Conservation (phyloP, 2,329 filamentous ascomycete genomes). For the Pseudogymnoascus sp. region DNA sequence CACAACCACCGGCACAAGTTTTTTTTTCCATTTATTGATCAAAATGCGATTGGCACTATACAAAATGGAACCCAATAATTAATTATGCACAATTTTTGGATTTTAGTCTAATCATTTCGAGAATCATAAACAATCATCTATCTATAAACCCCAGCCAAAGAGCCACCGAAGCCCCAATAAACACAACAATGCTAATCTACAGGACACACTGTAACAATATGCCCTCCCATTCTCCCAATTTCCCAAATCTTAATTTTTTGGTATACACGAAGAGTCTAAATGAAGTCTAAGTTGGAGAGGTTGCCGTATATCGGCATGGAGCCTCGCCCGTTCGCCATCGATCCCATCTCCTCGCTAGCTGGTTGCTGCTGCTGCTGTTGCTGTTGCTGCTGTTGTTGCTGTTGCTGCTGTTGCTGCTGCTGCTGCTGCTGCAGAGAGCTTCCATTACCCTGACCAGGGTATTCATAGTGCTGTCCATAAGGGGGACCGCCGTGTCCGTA, state of each 20-base stretch:
- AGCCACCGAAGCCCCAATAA: constrained; percentile 8
- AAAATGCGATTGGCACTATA: not conserved
- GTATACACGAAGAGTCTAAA: constrained; percentile 6
- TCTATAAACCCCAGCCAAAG: constrained; percentile 4
- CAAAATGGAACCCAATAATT: not conserved
- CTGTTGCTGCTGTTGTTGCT: constrained; percentile 16
- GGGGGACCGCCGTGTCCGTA: constrained; percentile 46
- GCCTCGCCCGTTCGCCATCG: constrained; percentile 18
- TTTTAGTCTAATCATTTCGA: constrained; percentile 7
- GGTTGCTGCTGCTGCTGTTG: constrained; percentile 17
- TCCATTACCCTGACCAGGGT: constrained; percentile 26
- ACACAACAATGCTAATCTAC: constrained; percentile 8
- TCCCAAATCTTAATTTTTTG: not conserved
- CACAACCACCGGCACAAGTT: not conserved
- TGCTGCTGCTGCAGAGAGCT: constrained; percentile 20
- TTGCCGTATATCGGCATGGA: constrained; percentile 41
- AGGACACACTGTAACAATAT: not conserved
- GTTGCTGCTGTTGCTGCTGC: constrained; percentile 10
- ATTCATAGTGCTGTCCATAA: constrained; percentile 29
- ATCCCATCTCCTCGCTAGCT: constrained; percentile 18
- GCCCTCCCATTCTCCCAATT: not conserved
- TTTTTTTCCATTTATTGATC: not conserved
- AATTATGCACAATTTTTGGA: constrained; percentile 8
- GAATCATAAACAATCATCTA: constrained; percentile 4
- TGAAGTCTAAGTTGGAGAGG: constrained; percentile 6